A percentile compares a stretch with the other conserved stretches of the same genome.
phyloP scores from a whole-genome alignment of 2,329 filamentous ascomycete genomes.

The Diaporthe citrichinensis region DNA sequence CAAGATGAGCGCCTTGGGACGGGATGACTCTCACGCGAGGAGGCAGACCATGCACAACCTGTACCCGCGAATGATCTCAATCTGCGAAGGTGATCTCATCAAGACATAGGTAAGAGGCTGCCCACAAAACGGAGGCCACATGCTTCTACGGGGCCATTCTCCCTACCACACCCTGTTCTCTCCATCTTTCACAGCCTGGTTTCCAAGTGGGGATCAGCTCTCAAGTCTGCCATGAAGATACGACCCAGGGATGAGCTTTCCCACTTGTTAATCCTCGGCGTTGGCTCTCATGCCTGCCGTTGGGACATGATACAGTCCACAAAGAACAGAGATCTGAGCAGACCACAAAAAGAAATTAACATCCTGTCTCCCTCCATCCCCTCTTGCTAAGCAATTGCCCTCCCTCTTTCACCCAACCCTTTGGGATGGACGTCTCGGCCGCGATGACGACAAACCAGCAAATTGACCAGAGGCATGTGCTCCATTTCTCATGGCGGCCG shows the following conservation, averaged over 20 bases:
- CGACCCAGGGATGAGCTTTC: slow-evolving; percentile 44
- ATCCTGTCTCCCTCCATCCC: slow-evolving; percentile 7
- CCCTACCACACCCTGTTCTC: neutral
- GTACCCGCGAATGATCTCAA: neutral
- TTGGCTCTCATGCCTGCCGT: slow-evolving; percentile 28
- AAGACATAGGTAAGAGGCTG: neutral
- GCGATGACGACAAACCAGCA: slow-evolving; percentile 46
- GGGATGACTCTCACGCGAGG: neutral
- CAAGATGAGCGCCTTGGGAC: neutral
- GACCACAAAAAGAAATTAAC: slow-evolving; percentile 37
- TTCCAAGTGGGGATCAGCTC: neutral
- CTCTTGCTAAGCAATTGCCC: neutral
- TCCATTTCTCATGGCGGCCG: slow-evolving; percentile 34
- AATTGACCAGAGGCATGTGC: slow-evolving; percentile 31
- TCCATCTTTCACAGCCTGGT: slow-evolving; percentile 2
- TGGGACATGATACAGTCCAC: slow-evolving; percentile 42
- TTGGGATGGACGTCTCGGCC: slow-evolving; percentile 33
- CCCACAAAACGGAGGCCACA: neutral
- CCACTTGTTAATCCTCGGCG: slow-evolving; percentile 38
- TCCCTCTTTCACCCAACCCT: slow-evolving; percentile 18
- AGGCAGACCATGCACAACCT: neutral
- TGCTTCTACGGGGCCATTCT: neutral
- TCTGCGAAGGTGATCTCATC: neutral
- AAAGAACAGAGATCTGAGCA: slow-evolving; percentile 56
- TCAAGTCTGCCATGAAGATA: slow-evolving; percentile 46